Base-by-base conservation (phyloP, 1,284 basidiomycete species). In the Microbotryomycetes sp. region DNA sequence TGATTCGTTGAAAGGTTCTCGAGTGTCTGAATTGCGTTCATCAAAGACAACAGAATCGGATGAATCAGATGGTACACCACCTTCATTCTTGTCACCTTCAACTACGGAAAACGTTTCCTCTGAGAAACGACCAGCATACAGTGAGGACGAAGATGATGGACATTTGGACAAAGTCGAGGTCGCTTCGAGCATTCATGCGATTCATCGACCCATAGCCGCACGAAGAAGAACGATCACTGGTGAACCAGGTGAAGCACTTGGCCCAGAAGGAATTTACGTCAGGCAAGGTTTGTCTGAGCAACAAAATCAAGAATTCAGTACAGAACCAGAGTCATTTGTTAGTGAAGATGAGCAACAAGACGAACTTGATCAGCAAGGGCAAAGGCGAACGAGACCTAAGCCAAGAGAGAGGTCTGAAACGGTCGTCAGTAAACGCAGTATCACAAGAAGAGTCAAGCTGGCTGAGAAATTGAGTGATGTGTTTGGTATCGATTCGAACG, bases 401-500 rank as follows among this genome's bases (percentile, higher is more conserved):
- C 71, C 52, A 29, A 42, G 56, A 42, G 32, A 69, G 54, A 77
- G 79, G 54, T 79, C 83, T n/a, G 75, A 81, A 32, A 82, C 81
- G 5, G 88, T 84, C 70, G 81, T 86, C 79, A 80, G 83, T 2
- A 89, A 86, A 9, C 84, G 88, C 53, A 82, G 83, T 63, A 69
- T 83, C n/a, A 80, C 85, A 71, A 80, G 90, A 57, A 81, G 87
- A 63, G 81, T 83, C 45, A 83, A 83, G 54, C 77, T 96, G 36
- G 90, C 89, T 2, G 83, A 86, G 75, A 92, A 92, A 76, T 76
- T 96, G 59, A 84, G 83, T 73, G 88, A 92, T 50, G 84, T 96
- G 1, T 96, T 92, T 70, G 86, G 88, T 29, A 74, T 96, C 36
- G 80, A 83, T 32, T 84, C 83, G 32, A 86, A 89, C 48, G 82